These are phyloP conservation scores for Penicillium waksmanii DNA, from an alignment of 495 filamentous ascomycete species.

Conservation along the genomic window DNA sequence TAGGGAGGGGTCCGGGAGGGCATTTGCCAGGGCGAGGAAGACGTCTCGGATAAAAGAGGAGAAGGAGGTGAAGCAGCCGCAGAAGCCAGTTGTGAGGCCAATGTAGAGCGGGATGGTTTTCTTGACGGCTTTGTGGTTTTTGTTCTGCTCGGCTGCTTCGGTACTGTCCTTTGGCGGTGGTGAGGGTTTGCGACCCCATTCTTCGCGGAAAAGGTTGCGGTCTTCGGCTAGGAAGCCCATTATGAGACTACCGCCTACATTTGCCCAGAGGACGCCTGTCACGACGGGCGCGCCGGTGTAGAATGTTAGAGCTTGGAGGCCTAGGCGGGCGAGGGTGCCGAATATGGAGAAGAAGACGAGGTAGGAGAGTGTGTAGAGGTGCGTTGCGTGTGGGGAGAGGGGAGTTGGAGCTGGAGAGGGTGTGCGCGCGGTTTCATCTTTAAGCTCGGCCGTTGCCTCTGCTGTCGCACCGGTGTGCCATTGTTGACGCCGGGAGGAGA, in stretches of 20 bases:
- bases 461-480: constrained; percentile 11
- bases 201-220: constrained; percentile 70
- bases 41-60: constrained; percentile 85
- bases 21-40: constrained; percentile 84
- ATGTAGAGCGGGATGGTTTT: constrained; percentile 90
- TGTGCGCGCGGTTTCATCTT: constrained; percentile 8
- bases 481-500: constrained; percentile 17
- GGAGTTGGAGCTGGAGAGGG: constrained; percentile 8
- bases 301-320: constrained; percentile 77
- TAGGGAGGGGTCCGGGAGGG: constrained; percentile 56
- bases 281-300: constrained; percentile 79
- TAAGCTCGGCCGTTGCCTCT: constrained; percentile 5
- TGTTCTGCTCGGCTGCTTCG: constrained; percentile 31
- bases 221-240: constrained; percentile 90
- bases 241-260: constrained; percentile 79
- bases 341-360: constrained; percentile 85
- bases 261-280: constrained; percentile 84
- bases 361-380: constrained; percentile 78
- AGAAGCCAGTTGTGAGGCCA: constrained; percentile 91
- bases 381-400: constrained; percentile 60
- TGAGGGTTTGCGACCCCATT: constrained; percentile 52
- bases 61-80: constrained; percentile 90
- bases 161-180: constrained; percentile 4
- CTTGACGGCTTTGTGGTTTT: constrained; percentile 55
- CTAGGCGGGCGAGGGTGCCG: constrained; percentile 83